Percentiles rank a stretch among this genome's conserved stretches.
phyloP scores from a whole-genome alignment of 495 filamentous ascomycete genomes.

The Hypoxylon crocopeplum region DNA sequence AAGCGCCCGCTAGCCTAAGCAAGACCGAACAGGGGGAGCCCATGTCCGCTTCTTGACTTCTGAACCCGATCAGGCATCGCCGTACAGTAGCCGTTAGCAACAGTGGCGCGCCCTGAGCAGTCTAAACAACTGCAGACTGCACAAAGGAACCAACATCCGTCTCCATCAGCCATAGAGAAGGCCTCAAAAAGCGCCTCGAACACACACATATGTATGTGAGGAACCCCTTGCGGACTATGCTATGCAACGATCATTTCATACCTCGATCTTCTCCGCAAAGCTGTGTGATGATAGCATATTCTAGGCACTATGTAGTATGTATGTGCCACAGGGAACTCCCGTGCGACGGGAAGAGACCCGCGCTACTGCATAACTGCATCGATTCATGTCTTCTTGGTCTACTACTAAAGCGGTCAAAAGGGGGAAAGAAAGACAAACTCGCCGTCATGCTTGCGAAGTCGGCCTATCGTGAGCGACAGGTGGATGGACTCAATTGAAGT shows the following conservation, averaged over 20 bases:
- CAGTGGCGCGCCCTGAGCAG: constrained; percentile 24
- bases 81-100: constrained; percentile 30
- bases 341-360: constrained; percentile 26
- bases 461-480: constrained; percentile 16
- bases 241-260: constrained; percentile 33
- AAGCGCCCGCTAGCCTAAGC: constrained; percentile 42
- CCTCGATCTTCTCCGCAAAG: constrained; percentile 39
- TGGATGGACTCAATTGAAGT: constrained; percentile 30
- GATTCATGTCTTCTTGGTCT: constrained; percentile 16
- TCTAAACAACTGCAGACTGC: constrained; percentile 25
- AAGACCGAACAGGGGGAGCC: constrained; percentile 22
- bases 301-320: no score
- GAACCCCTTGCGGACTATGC: constrained; percentile 22
- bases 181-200: constrained; percentile 17
- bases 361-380: constrained; percentile 28
- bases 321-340: constrained; percentile 20
- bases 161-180: constrained; percentile 18
- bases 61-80: constrained; percentile 35
- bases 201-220: constrained; percentile 21
- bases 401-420: constrained; percentile 37
- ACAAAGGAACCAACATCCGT: constrained; percentile 29
- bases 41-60: constrained; percentile 23
- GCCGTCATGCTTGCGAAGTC: constrained; percentile 24
- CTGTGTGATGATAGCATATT: constrained; percentile 32
- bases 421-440: constrained; percentile 11